Evolutionary conservation across 257 asterid species (phyloP).

Genomic region (Solanum dulcamara): DNA sequence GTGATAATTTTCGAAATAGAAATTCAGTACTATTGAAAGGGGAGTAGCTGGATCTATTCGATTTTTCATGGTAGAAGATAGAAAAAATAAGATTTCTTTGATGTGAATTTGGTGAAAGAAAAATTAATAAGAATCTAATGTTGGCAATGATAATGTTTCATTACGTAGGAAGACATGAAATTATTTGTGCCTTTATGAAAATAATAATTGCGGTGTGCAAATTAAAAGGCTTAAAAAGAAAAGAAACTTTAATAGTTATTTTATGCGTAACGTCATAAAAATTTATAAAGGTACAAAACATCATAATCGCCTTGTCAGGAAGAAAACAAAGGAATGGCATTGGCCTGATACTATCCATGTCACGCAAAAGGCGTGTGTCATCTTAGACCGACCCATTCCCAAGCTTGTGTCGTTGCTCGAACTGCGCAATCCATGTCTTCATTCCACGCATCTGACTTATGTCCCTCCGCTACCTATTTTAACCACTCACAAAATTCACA

Average conservation of each 20-base stretch:
- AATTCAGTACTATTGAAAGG: too few species aligned
- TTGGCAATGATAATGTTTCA: too few species aligned
- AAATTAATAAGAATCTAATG: too few species aligned
- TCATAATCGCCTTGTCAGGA: background rate
- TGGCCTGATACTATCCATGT: background rate
- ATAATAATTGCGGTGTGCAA: too few species aligned
- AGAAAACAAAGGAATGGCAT: background rate
- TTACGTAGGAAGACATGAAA: too few species aligned
- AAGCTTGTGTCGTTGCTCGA: background rate
- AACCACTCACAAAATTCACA: background rate
- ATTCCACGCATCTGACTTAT: background rate
- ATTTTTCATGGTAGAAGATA: too few species aligned
- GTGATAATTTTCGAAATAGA: too few species aligned
- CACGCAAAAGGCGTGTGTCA: background rate
- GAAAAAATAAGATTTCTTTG: too few species aligned
- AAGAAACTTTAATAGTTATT: background rate
- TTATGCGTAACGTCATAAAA: background rate
- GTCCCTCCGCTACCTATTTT: background rate
- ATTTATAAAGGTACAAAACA: background rate
- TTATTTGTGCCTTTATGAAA: too few species aligned
- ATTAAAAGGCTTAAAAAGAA: background rate
- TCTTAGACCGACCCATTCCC: background rate
- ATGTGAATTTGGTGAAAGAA: too few species aligned
- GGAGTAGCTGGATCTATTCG: too few species aligned
- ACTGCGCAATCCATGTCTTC: background rate